phyloP scores from a whole-genome alignment of 2,329 filamentous ascomycete species.

The Coniella vitis region DNA sequence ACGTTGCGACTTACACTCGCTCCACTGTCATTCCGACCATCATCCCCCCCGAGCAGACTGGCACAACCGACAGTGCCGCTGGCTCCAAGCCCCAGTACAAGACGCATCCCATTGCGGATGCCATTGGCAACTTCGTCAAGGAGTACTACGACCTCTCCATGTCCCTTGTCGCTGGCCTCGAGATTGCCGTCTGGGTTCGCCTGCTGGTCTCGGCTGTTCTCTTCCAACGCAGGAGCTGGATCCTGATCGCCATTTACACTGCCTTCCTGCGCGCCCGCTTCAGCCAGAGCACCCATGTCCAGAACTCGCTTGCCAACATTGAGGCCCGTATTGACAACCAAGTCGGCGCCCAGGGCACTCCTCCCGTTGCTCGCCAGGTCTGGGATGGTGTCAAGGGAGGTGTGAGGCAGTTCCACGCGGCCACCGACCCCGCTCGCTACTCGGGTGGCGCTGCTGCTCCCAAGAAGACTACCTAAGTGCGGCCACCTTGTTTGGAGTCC shows the following conservation, averaged over 20 bases:
- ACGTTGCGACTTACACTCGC: constrained; percentile 93
- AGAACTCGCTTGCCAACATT: constrained; percentile 67
- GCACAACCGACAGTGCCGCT: constrained; percentile 48
- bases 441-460: constrained; percentile 49
- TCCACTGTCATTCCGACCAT: constrained; percentile 87
- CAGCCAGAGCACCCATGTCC: constrained; percentile 88
- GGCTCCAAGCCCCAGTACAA: constrained; percentile 49
- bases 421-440: constrained; percentile 73
- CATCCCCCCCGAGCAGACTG: constrained; percentile 54
- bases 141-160: constrained; percentile 96
- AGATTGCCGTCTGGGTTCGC: constrained; percentile 82
- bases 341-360: constrained; percentile 79
- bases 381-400: constrained; percentile 76
- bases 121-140: constrained; percentile 91
- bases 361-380: constrained; percentile 67
- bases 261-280: constrained; percentile 87
- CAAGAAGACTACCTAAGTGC: constrained; percentile 57
- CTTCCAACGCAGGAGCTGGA: constrained; percentile 88
- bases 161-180: constrained; percentile 82
- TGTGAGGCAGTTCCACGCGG: constrained; percentile 67
- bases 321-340: constrained; percentile 72
- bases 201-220: constrained; percentile 73
- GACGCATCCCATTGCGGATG: constrained; percentile 62
- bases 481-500: too few relatives aligned
- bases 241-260: constrained; percentile 79